A percentile compares a stretch with the other conserved stretches of the same genome.
These are phyloP conservation scores for Capsaspora owczarzaki DNA, from an alignment of 78 protist genomes.

Conservation along the genomic window DNA sequence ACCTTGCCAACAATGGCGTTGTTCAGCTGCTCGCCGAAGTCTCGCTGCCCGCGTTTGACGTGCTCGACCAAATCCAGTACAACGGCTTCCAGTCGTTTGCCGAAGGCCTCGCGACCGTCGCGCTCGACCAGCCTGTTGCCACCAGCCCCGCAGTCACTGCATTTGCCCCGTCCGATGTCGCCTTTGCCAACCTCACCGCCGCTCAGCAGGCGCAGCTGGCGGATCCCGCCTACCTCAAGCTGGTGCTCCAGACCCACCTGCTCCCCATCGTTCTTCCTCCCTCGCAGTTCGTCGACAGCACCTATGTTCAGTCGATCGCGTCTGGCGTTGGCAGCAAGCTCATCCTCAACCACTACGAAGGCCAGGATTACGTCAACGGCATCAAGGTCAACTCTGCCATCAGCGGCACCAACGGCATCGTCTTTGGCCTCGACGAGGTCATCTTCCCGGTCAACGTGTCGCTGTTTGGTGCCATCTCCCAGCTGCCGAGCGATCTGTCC, in stretches of 20 bases:
- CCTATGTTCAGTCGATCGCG: background rate
- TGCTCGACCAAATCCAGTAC: too few relatives aligned
- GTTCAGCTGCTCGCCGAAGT: too few relatives aligned
- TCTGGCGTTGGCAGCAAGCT: background rate
- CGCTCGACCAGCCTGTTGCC: background rate
- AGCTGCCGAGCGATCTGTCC: too few relatives aligned
- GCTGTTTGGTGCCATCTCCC: too few relatives aligned
- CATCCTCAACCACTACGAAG: background rate
- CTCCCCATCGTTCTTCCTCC: background rate
- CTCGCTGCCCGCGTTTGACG: too few relatives aligned
- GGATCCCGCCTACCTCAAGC: background rate
- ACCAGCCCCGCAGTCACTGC: background rate
- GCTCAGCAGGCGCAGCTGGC: background rate
- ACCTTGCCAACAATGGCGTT: too few relatives aligned
- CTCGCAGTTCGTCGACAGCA: background rate
- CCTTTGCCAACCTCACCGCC: background rate
- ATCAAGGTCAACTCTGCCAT: too few relatives aligned
- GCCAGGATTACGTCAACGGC: background rate
- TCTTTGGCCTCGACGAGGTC: too few relatives aligned
- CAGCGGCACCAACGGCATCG: too few relatives aligned
- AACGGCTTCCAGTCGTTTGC: background rate
- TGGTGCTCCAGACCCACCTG: background rate
- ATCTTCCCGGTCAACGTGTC: too few relatives aligned
- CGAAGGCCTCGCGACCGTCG: background rate
- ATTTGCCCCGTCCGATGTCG: slow-evolving; percentile 2